Conservation (phyloP, 1,139 yeast genomes). For the Kodamaea anthophila region DNA sequence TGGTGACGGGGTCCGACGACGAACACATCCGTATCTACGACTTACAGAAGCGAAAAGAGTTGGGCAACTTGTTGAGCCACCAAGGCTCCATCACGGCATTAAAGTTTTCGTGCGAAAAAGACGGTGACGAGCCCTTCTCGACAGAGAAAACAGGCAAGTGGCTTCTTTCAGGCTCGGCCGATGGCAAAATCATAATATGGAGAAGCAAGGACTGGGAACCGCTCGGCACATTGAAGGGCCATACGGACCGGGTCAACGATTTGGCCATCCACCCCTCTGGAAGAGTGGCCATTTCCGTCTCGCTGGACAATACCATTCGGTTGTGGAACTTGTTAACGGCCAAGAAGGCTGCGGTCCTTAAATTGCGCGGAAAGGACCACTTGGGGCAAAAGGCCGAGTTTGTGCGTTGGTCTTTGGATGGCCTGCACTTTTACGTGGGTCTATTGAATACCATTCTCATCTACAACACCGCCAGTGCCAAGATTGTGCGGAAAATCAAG, state of each 20-base stretch:
- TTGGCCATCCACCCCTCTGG: constrained; percentile 91
- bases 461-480: constrained; percentile 61
- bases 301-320: constrained; percentile 75
- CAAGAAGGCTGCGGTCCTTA: constrained; percentile 84
- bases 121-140: constrained; percentile 10
- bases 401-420: constrained; percentile 60
- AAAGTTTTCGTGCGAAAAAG: constrained; percentile 54
- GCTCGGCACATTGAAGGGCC: constrained; percentile 84
- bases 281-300: constrained; percentile 82
- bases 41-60: constrained; percentile 85
- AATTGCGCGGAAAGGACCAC: constrained; percentile 60
- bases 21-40: constrained; percentile 94
- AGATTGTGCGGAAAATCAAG: constrained; percentile 43
- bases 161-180: constrained; percentile 88
- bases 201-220: constrained; percentile 96
- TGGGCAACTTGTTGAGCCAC: constrained; percentile 86
- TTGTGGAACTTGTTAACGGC: constrained; percentile 97
- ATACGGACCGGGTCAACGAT: constrained; percentile 70
- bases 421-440: constrained; percentile 71
- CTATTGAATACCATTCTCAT: constrained; percentile 57
- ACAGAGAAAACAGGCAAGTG: constrained; percentile 60
- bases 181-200: constrained; percentile 88
- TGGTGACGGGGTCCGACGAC: constrained; percentile 93
- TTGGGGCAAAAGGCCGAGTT: constrained; percentile 61
- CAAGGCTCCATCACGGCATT: constrained; percentile 81